Conservation (phyloP, 2,329 filamentous ascomycete genomes). For the Fusarium austroafricanum region DNA sequence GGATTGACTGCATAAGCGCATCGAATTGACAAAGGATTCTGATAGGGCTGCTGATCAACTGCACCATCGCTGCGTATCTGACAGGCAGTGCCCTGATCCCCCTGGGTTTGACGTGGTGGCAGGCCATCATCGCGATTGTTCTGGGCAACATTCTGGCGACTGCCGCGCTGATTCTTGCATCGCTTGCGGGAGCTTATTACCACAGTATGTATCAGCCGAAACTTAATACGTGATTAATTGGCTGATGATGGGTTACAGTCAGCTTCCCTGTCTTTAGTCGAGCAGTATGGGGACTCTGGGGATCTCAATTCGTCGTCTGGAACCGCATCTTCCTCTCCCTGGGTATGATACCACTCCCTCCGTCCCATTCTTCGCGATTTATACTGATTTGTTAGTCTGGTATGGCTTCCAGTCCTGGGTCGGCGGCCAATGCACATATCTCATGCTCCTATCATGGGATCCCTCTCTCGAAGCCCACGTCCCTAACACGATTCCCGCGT, state of each 20-base stretch:
- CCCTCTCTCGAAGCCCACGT: conserved; percentile 57
- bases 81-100: conserved; percentile 57
- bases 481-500: conserved; percentile 54
- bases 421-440: conserved; percentile 59
- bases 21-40: neutral
- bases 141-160: conserved; percentile 55
- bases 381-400: conserved; percentile 35
- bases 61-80: conserved; percentile 56
- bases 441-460: conserved; percentile 59
- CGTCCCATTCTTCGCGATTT: neutral
- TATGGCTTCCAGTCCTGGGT: conserved; percentile 61
- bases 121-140: conserved; percentile 56
- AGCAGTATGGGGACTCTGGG: conserved; percentile 56
- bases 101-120: conserved; percentile 56
- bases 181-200: conserved; percentile 57
- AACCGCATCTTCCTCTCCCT: conserved; percentile 57
- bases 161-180: conserved; percentile 55
- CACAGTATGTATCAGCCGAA: conserved; percentile 48
- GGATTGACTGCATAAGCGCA: conserved; percentile 1
- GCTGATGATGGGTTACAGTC: conserved; percentile 34
- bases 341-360: conserved; percentile 44
- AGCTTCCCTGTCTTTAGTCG: conserved; percentile 55
- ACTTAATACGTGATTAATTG: neutral
- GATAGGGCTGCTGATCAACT: conserved; percentile 60
- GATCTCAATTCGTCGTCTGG: conserved; percentile 57